Evolutionary conservation across 1,139 yeast species (phyloP).

Genomic region (Sugiyamaella grinbergsii): DNA sequence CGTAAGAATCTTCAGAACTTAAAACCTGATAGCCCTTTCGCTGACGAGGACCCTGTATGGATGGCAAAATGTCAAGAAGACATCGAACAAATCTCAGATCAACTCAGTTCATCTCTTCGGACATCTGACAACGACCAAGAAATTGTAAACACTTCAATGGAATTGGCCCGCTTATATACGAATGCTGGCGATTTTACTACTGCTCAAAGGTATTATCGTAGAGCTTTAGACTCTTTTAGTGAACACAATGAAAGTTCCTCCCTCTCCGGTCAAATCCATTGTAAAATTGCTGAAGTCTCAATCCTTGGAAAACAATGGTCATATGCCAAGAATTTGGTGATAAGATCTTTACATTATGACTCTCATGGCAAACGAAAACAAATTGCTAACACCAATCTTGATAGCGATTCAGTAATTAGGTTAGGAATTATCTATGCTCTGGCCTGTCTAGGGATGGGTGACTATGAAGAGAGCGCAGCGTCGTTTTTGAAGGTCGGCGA

Average conservation of each 20-base stretch:
- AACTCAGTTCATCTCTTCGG: conserved; percentile 12
- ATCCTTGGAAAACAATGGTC: conserved; percentile 19
- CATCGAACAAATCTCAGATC: conserved; percentile 1
- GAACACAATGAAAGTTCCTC: conserved; percentile 3
- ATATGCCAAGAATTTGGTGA: conserved; percentile 15
- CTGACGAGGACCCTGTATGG: conserved; percentile 23
- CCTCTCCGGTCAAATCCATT: neutral
- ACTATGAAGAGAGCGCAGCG: conserved; percentile 21
- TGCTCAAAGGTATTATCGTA: conserved; percentile 21
- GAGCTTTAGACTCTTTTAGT: conserved; percentile 6
- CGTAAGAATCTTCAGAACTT: conserved; percentile 14
- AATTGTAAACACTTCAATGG: conserved; percentile 10
- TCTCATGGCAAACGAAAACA: neutral
- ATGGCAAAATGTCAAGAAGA: conserved; percentile 11
- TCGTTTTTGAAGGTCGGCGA: conserved; percentile 16
- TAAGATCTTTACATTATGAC: conserved; percentile 7
- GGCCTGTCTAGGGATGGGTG: conserved; percentile 15
- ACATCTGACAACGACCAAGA: conserved; percentile 6
- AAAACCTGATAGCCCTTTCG: conserved; percentile 17
- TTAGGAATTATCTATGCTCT: conserved; percentile 20
- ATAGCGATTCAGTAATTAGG: neutral
- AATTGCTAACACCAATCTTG: neutral
- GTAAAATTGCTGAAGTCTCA: conserved; percentile 14
- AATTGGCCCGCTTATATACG: conserved; percentile 17
- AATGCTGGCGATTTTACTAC: conserved; percentile 18